Evolutionary conservation across 1,139 yeast genomes (phyloP).

Genomic region (Pneumocystis canis): DNA sequence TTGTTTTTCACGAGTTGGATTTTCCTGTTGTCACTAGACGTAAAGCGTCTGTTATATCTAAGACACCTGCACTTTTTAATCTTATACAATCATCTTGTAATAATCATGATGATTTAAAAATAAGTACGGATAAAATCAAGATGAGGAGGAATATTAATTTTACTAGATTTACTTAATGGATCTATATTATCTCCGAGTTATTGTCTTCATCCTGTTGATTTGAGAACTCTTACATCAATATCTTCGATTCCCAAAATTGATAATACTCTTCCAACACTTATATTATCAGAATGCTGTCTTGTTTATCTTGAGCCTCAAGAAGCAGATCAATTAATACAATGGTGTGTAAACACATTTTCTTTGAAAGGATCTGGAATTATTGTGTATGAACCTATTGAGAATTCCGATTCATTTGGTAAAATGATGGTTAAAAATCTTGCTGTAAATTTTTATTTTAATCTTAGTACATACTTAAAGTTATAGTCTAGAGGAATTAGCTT

Average conservation of each 20-base stretch:
- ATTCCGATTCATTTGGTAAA: slow-evolving; percentile 57
- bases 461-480: neutral
- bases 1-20: slow-evolving; percentile 60
- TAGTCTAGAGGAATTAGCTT: slow-evolving; percentile 52
- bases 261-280: slow-evolving; percentile 42
- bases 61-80: slow-evolving; percentile 6
- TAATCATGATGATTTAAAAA: slow-evolving; percentile 3
- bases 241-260: slow-evolving; percentile 24
- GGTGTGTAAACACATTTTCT: slow-evolving; percentile 17
- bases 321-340: slow-evolving; percentile 37
- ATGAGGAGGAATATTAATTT: neutral
- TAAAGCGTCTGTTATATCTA: slow-evolving; percentile 41
- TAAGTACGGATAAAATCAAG: neutral
- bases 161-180: neutral
- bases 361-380: slow-evolving; percentile 27
- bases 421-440: slow-evolving; percentile 68
- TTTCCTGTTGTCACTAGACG: slow-evolving; percentile 47
- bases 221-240: slow-evolving; percentile 26
- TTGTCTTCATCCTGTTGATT: slow-evolving; percentile 42
- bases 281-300: slow-evolving; percentile 77
- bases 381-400: slow-evolving; percentile 73
- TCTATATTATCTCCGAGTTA: slow-evolving; percentile 24
- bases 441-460: neutral
- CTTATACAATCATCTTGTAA: slow-evolving; percentile 7
- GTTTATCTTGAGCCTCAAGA: slow-evolving; percentile 58